A percentile compares a stretch with the other conserved stretches of the same genome.
Evolutionary conservation across 1,139 yeast genomes (phyloP).

Genomic region (Sugiyamaella castrensis): DNA sequence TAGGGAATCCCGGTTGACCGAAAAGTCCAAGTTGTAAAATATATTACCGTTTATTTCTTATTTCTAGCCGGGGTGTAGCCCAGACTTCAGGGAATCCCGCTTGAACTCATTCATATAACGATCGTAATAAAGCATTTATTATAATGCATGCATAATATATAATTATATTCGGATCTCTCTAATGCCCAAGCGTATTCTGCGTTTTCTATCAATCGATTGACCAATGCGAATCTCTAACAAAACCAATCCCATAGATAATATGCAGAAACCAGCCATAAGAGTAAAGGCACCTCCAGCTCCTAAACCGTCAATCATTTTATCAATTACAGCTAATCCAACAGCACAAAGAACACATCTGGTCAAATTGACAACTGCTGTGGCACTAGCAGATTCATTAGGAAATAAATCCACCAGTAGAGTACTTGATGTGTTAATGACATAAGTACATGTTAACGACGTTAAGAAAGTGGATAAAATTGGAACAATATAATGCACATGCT

Average conservation of each 20-base stretch:
- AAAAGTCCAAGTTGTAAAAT: no score
- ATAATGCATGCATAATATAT: background rate
- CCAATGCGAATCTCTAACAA: slow-evolving; percentile 20
- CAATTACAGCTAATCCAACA: slow-evolving; percentile 58
- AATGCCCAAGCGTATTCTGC: slow-evolving; percentile 7
- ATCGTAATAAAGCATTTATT: no score
- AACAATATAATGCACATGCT: slow-evolving; percentile 49
- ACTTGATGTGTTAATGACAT: slow-evolving; percentile 49
- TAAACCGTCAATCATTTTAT: slow-evolving; percentile 52
- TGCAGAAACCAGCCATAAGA: slow-evolving; percentile 46
- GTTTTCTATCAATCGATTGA: slow-evolving; percentile 12
- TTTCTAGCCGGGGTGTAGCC: no score
- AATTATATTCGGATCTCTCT: slow-evolving; percentile 5
- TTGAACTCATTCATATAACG: no score
- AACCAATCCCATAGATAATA: slow-evolving; percentile 19
- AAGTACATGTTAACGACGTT: slow-evolving; percentile 50
- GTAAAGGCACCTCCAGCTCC: slow-evolving; percentile 65
- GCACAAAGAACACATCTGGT: slow-evolving; percentile 62
- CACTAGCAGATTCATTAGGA: slow-evolving; percentile 58
- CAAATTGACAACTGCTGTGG: slow-evolving; percentile 58
- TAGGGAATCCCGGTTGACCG: no score
- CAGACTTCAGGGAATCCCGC: no score
- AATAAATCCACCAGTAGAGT: slow-evolving; percentile 61
- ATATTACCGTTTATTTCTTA: background rate
- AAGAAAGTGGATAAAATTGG: slow-evolving; percentile 54